Conservation (phyloP, 352 stramenopile species). For the Phytophthora ramorum region DNA sequence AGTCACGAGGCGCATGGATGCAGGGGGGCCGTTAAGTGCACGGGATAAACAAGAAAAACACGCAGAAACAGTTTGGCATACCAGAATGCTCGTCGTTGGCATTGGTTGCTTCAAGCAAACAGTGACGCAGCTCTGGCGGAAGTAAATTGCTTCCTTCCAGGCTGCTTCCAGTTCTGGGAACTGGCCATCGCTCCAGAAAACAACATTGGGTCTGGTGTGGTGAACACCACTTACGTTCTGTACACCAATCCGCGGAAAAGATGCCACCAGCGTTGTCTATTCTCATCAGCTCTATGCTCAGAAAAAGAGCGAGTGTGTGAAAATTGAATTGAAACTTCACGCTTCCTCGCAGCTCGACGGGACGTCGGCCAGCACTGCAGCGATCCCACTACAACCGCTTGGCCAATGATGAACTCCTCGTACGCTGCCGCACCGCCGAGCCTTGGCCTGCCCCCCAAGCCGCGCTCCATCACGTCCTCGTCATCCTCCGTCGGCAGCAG, state of each 20-base stretch:
- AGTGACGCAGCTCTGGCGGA: no score
- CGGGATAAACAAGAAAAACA: constrained; percentile 30
- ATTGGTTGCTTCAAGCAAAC: not conserved
- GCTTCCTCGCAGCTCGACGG: constrained; percentile 7
- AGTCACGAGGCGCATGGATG: not conserved
- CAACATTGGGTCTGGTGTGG: not conserved
- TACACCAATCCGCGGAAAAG: not conserved
- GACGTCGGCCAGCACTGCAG: not conserved
- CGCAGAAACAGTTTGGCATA: constrained; percentile 10
- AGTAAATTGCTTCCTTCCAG: no score
- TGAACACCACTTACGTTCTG: constrained; percentile 1
- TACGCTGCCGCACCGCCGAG: constrained; percentile 8
- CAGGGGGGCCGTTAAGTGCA: constrained; percentile 18
- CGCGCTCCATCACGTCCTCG: constrained; percentile 16
- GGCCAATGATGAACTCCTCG: constrained; percentile 32
- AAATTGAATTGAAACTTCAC: constrained; percentile 10
- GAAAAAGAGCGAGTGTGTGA: constrained; percentile 31
- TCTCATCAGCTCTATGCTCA: constrained; percentile 21
- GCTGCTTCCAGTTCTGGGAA: no score
- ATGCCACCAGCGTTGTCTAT: constrained; percentile 14
- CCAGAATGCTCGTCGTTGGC: not conserved
- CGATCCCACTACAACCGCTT: constrained; percentile 3
- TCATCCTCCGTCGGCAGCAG: constrained; percentile 17
- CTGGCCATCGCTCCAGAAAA: no score
- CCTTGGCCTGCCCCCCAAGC: constrained; percentile 15